Conservation (phyloP, 73 alveolate genomes). For the Uronychia binucleata region DNA sequence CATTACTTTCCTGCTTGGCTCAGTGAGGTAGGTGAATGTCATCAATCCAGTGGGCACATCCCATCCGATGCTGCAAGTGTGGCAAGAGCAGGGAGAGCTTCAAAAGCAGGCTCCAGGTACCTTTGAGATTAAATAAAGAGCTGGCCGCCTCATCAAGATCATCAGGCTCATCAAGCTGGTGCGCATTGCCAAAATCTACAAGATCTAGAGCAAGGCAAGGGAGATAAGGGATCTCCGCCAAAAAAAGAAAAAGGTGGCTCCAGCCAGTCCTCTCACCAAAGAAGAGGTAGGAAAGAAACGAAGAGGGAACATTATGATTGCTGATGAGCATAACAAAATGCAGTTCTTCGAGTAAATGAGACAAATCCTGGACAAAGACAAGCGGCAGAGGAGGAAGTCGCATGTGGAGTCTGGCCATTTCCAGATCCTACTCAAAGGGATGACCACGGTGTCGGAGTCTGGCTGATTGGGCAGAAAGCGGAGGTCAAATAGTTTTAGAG, state of each 20-base stretch:
- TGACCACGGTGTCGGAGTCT: too few relatives aligned
- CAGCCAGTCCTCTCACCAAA: not conserved
- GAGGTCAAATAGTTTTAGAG: too few relatives aligned
- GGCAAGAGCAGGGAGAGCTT: constrained; percentile 50
- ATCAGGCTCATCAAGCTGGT: constrained; percentile 76
- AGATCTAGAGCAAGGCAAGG: constrained; percentile 45
- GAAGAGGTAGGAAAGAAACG: not conserved
- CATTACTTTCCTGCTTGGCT: constrained; percentile 16
- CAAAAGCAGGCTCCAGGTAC: constrained; percentile 39
- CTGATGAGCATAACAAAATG: not conserved
- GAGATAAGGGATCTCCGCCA: not conserved
- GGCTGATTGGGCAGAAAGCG: too few relatives aligned
- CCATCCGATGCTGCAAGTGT: constrained; percentile 29
- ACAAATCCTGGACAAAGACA: not conserved
- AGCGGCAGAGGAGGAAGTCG: not conserved
- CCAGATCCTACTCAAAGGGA: too few relatives aligned
- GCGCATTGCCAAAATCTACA: constrained; percentile 83
- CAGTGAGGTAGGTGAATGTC: not conserved
- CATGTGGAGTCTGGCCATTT: not conserved
- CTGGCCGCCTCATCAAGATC: constrained; percentile 80
- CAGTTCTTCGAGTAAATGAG: not conserved
- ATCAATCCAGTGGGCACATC: not conserved
- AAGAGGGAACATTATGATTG: not conserved
- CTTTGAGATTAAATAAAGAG: constrained; percentile 42
- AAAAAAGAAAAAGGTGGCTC: not conserved